Conservation (phyloP, 2,329 filamentous ascomycete genomes). For the Epichloe sylvatica region DNA sequence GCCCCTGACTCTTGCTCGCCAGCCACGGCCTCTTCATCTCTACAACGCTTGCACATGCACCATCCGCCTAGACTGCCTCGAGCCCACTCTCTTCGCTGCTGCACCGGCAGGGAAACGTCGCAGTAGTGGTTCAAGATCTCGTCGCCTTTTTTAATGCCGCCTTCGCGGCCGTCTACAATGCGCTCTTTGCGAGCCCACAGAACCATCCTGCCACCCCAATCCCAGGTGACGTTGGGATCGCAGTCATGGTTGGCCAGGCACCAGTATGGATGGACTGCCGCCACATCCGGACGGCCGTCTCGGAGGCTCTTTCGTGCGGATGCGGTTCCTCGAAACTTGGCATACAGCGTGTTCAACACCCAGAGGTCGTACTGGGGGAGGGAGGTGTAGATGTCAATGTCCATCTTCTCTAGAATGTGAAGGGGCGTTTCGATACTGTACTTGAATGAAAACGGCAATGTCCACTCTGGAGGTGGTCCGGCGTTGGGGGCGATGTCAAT, state of each 20-base stretch:
- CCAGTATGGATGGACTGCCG: constrained; percentile 90
- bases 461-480: constrained; percentile 47
- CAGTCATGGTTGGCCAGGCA: constrained; percentile 95
- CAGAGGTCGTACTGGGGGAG: constrained; percentile 53
- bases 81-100: constrained; percentile 78
- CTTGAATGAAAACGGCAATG: constrained; percentile 64
- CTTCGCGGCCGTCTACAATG: constrained; percentile 34
- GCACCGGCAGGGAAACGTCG: constrained; percentile 64
- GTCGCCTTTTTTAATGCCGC: constrained; percentile 61
- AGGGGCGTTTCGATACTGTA: constrained; percentile 62
- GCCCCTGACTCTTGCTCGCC: not conserved
- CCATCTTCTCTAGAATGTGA: constrained; percentile 72
- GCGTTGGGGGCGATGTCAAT: constrained; percentile 39
- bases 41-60: constrained; percentile 76
- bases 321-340: constrained; percentile 86
- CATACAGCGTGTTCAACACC: constrained; percentile 83
- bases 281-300: constrained; percentile 77
- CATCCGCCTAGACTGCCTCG: constrained; percentile 72
- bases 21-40: constrained; percentile 46
- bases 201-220: constrained; percentile 71
- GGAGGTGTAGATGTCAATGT: constrained; percentile 56
- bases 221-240: constrained; percentile 88
- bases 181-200: constrained; percentile 49
- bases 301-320: constrained; percentile 65
- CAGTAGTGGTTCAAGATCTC: constrained; percentile 94